phyloP scores from a whole-genome alignment of 441 rosid species.

The Eugenia klotzschiana region DNA sequence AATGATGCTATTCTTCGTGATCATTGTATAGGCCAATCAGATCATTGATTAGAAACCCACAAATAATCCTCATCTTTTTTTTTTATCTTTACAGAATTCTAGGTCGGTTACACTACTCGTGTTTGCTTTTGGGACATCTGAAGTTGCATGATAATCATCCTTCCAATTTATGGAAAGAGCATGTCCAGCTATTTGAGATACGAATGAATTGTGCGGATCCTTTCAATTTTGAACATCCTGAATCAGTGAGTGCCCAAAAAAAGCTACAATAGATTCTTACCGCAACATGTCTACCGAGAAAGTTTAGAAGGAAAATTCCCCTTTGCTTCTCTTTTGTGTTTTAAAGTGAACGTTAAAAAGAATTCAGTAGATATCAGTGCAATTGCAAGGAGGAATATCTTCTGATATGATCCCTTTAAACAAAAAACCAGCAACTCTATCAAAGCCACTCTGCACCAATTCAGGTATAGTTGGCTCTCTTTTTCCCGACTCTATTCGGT shows the following conservation, averaged over 20 bases:
- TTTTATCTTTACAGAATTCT: background rate
- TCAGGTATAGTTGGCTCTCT: background rate
- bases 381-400: background rate
- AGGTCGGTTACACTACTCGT: background rate
- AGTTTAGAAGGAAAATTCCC: background rate
- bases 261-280: background rate
- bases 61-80: background rate
- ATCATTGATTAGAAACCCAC: background rate
- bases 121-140: background rate
- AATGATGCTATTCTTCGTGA: background rate
- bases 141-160: background rate
- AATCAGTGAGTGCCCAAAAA: background rate
- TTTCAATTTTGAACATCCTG: background rate
- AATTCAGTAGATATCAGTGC: background rate
- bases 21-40: background rate
- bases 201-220: background rate
- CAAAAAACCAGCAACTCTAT: background rate
- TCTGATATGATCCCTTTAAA: background rate
- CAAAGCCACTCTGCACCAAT: background rate
- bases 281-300: background rate
- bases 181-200: background rate
- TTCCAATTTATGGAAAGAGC: background rate
- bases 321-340: background rate
- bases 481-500: too few species aligned
- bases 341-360: background rate